phyloP scores from a whole-genome alignment of 2,329 filamentous ascomycete genomes.

The Colletotrichum tropicale region DNA sequence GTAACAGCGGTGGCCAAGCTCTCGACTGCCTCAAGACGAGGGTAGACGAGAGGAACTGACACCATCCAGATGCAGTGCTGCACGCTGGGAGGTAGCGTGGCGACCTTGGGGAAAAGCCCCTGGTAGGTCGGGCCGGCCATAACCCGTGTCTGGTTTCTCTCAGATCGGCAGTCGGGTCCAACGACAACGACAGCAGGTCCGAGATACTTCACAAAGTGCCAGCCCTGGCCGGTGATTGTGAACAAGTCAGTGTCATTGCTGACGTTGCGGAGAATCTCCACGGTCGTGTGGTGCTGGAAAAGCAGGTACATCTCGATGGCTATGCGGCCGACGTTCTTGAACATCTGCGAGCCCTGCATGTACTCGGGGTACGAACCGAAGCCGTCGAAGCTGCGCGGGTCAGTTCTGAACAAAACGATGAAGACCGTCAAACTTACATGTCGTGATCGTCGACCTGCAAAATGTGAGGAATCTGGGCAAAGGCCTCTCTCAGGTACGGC shows the following conservation, averaged over 20 bases:
- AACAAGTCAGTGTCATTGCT: conserved; percentile 90
- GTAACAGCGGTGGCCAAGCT: conserved; percentile 89
- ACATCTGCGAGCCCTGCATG: conserved; percentile 97
- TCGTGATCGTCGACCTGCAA: conserved; percentile 96
- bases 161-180: conserved; percentile 89
- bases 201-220: conserved; percentile 98
- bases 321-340: conserved; percentile 96
- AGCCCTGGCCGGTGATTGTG: conserved; percentile 94
- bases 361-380: conserved; percentile 97
- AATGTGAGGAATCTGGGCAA: conserved; percentile 95
- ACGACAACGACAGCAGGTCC: conserved; percentile 90
- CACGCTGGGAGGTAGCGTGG: conserved; percentile 85
- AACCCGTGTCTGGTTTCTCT: conserved; percentile 88
- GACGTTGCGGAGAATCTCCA: conserved; percentile 90
- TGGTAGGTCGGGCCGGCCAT: conserved; percentile 97
- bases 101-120: conserved; percentile 94
- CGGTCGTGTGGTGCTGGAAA: conserved; percentile 96
- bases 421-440: conserved; percentile 70
- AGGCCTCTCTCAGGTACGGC: conserved; percentile 90
- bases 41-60: conserved; percentile 89
- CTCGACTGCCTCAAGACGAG: conserved; percentile 88
- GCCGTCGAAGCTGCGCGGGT: conserved; percentile 78
- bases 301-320: conserved; percentile 97
- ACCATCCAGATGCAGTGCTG: conserved; percentile 98
- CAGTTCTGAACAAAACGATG: conserved; percentile 12